Percentiles rank a stretch among this genome's conserved stretches.
Conservation (phyloP, 371 early-diverging fungal genomes). For the Apophysomyces variabilis region DNA sequence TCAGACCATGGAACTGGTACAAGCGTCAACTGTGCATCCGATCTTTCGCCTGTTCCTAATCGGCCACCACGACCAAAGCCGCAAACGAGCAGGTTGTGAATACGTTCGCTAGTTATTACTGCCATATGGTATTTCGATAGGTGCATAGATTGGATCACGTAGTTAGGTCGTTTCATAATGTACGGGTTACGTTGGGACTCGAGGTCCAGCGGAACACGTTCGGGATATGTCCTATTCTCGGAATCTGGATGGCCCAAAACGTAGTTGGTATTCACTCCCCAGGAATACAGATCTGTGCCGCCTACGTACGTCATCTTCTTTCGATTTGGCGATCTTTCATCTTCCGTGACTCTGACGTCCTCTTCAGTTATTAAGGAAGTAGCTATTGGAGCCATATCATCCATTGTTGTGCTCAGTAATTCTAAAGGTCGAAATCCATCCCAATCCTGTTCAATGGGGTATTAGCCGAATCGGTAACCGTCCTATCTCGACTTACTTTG, state of each 20-base stretch:
- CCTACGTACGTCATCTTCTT: slow-evolving; percentile 22
- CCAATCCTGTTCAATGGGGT: slow-evolving; percentile 24
- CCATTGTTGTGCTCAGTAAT: slow-evolving; percentile 26
- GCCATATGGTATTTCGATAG: slow-evolving; percentile 79
- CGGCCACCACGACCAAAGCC: slow-evolving; percentile 80
- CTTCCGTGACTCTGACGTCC: not conserved
- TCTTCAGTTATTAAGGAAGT: not conserved
- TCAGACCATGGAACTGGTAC: slow-evolving; percentile 58
- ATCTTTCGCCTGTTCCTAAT: slow-evolving; percentile 67
- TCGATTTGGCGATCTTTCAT: not conserved
- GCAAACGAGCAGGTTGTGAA: slow-evolving; percentile 57
- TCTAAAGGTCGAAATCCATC: slow-evolving; percentile 42
- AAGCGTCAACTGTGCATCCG: slow-evolving; percentile 57
- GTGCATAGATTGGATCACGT: slow-evolving; percentile 39
- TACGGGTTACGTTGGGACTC: slow-evolving; percentile 30
- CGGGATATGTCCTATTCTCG: slow-evolving; percentile 67
- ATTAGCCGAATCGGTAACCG: not conserved
- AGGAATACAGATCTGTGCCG: slow-evolving; percentile 70
- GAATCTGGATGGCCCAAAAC: slow-evolving; percentile 71
- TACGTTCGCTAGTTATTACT: slow-evolving; percentile 58
- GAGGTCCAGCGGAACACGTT: slow-evolving; percentile 60
- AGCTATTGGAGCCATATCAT: slow-evolving; percentile 18
- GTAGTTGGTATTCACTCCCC: slow-evolving; percentile 78
- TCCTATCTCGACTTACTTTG: slow-evolving; percentile 30
- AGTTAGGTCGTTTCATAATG: slow-evolving; percentile 32